A percentile compares a stretch with the other conserved stretches of the same genome.
phyloP scores from a whole-genome alignment of 2,329 filamentous ascomycete genomes.

The Colletotrichum horii region DNA sequence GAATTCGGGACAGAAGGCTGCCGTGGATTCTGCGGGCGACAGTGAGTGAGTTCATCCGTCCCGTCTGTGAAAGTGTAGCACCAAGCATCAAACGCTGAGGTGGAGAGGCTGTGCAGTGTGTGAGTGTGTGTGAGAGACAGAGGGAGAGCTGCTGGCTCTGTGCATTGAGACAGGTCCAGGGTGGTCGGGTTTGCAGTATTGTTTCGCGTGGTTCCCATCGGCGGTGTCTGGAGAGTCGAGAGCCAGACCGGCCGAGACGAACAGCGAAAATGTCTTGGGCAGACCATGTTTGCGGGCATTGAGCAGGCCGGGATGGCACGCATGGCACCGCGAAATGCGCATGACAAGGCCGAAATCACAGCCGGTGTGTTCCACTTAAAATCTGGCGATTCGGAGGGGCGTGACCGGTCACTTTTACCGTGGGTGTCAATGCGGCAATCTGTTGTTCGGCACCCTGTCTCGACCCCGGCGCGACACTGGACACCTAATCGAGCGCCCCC shows the following conservation, averaged over 20 bases:
- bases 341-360: conserved; percentile 20
- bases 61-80: not conserved
- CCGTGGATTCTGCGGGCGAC: not conserved
- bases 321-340: conserved; percentile 18
- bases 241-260: not conserved
- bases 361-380: conserved; percentile 3
- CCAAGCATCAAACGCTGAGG: not conserved
- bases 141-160: not conserved
- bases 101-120: not conserved
- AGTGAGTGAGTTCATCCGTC: not conserved
- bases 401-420: conserved; percentile 16
- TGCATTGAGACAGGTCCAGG: not conserved
- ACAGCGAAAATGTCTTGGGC: not conserved
- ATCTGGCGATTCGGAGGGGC: conserved; percentile 13
- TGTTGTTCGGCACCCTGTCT: not conserved
- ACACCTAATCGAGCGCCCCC: not conserved
- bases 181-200: not conserved
- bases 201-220: conserved; percentile 7
- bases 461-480: not conserved
- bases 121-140: not conserved
- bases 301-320: conserved; percentile 14
- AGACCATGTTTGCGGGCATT: conserved; percentile 18
- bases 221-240: not conserved
- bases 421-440: conserved; percentile 6
- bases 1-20: not conserved